A percentile compares a stretch with the other conserved stretches of the same genome.
phyloP scores from a whole-genome alignment of 495 filamentous ascomycete species.

The Trichoderma reesei region DNA sequence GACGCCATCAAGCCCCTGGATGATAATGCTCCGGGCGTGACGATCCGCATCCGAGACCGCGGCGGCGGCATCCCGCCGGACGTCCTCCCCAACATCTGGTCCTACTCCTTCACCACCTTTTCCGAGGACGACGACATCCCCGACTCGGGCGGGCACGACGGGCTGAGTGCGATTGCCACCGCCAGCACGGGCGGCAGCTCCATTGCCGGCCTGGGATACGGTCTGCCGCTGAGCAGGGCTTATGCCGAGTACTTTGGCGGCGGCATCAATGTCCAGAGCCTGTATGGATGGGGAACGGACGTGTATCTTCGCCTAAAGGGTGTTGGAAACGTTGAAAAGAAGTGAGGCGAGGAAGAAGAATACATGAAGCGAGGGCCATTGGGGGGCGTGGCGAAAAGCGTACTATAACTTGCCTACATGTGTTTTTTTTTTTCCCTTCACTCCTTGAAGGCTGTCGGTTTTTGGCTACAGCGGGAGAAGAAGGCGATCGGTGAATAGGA shows the following conservation, averaged over 20 bases:
- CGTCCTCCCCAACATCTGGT: constrained; percentile 80
- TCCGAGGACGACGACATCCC: constrained; percentile 49
- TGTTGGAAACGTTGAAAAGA: constrained; percentile 49
- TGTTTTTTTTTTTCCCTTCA: not conserved
- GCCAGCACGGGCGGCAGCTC: constrained; percentile 58
- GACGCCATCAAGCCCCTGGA: constrained; percentile 46
- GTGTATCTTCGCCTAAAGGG: constrained; percentile 66
- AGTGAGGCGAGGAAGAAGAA: not conserved
- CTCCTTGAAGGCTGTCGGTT: not conserved
- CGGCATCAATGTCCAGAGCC: constrained; percentile 84
- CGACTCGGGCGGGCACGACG: constrained; percentile 43
- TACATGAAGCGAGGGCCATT: not conserved
- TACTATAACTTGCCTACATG: not conserved
- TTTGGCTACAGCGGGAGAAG: not conserved
- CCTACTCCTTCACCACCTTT: constrained; percentile 93
- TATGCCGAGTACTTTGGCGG: constrained; percentile 99
- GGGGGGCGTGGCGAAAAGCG: not conserved
- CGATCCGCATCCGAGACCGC: constrained; percentile 89
- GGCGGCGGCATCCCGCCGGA: constrained; percentile 84
- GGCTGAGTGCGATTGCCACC: constrained; percentile 60
- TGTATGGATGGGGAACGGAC: constrained; percentile 83
- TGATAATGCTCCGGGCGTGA: constrained; percentile 70
- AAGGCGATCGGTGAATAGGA: not conserved
- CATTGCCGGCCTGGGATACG: constrained; percentile 90
- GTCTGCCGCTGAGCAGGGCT: constrained; percentile 78